Evolutionary conservation across 2,329 filamentous ascomycete genomes (phyloP), one percentile per base, ranked within the genome.

Genomic region (Colletotrichum camelliae): DNA sequence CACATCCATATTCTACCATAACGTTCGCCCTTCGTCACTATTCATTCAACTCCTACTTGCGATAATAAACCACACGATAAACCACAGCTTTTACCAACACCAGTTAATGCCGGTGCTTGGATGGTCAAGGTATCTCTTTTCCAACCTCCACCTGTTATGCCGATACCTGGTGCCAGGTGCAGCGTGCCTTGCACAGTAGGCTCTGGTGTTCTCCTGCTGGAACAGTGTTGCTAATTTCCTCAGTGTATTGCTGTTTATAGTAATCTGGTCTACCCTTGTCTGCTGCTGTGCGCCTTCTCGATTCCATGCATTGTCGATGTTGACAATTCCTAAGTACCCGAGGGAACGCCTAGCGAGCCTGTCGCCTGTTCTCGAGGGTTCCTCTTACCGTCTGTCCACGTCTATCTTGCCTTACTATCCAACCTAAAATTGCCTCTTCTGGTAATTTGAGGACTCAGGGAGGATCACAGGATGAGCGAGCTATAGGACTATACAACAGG

Each of bases 391-490:
- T 57, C 21, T 5, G 4, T 57, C 21, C 12, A 6, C 21, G 31
- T 12, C 9, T 33, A 8, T 9, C 31, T 33, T 9, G 31, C 9
- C 31, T 33, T 33, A 12, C 10, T 3, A 8, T 33, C 24, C n/a
- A 10, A 27, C 6, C 52, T 2, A 57, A 27, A 24, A 27, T 57
- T 57, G 21, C 52, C 12, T 5, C n/a, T 57, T 57, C 7, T 21
- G 21, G 52, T 57, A 57, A 57, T 6, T 57, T 13, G 12, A 57
- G 52, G 27, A 57, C 21, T 57, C 21, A 57, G 24, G 7, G 52
- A 9, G 5, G 21, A 10, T 4, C 21, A 15, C 1, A 8, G 21
- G 5, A 57, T 27, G 15, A 2, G n/a, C 1, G 15, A 2, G n/a
- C 1, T 7, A 2, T 13, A 3, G 52, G 52, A 57, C 27, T 2